Conservation (phyloP, 129 eudicot species). For the Calendula officinalis region DNA sequence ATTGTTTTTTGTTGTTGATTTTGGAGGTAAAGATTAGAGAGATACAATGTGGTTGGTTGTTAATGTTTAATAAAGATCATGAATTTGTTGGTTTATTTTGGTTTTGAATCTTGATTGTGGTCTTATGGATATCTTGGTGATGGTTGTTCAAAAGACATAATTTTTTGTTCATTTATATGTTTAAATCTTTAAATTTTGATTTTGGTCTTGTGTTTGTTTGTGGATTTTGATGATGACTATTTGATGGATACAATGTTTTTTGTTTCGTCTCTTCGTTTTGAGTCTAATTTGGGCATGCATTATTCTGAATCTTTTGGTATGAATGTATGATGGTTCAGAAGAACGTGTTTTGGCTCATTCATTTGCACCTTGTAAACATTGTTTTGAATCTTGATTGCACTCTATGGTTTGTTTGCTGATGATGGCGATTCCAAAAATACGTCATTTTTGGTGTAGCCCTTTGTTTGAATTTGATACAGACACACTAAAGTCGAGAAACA, state of each 20-base stretch:
- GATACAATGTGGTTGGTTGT: too few species aligned
- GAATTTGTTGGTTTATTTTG: too few species aligned
- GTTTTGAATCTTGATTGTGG: neutral
- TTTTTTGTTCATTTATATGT: too few species aligned
- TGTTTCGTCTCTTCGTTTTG: conserved; percentile 10
- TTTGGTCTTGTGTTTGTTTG: too few species aligned
- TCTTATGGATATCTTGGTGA: neutral
- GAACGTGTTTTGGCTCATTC: conserved; percentile 1
- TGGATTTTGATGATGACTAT: neutral
- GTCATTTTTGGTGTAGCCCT: neutral
- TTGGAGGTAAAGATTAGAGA: too few species aligned
- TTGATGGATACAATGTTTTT: neutral
- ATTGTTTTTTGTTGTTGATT: too few species aligned
- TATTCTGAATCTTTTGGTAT: neutral
- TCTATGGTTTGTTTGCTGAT: conserved; percentile 9
- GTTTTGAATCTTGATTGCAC: neutral
- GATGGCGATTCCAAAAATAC: neutral
- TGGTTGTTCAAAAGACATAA: too few species aligned
- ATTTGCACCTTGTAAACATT: conserved; percentile 12
- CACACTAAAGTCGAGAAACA: neutral
- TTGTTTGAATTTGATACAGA: neutral
- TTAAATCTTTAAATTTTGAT: too few species aligned
- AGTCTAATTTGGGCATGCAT: neutral
- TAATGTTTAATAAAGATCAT: neutral
- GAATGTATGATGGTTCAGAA: conserved; percentile 3